Conservation (phyloP, 2,329 filamentous ascomycete genomes). For the Colletotrichum lini region DNA sequence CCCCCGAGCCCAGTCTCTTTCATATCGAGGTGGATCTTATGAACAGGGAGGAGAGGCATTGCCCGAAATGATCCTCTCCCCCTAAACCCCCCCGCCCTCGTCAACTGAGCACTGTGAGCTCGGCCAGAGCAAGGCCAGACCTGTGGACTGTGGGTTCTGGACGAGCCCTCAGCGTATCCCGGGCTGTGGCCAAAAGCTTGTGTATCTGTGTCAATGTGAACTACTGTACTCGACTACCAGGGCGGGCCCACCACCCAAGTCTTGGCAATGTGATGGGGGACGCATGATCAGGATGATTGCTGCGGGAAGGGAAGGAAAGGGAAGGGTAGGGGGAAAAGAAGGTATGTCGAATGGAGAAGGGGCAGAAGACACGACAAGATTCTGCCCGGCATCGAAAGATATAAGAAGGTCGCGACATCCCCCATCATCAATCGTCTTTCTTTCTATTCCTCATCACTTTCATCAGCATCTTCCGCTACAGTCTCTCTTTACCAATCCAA, state of each 20-base stretch:
- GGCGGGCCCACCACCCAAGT: conserved; percentile 17
- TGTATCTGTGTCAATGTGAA: conserved; percentile 13
- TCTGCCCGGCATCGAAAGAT: background rate
- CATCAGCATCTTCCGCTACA: conserved; percentile 37
- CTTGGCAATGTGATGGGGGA: conserved; percentile 24
- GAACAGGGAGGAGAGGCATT: conserved; percentile 23
- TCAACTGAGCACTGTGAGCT: conserved; percentile 1
- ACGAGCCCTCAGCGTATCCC: conserved; percentile 2
- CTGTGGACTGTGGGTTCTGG: conserved; percentile 8
- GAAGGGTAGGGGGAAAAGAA: background rate
- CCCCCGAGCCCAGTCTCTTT: conserved; percentile 19
- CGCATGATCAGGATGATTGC: conserved; percentile 25
- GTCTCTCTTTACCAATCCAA: conserved; percentile 48
- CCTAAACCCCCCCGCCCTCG: background rate
- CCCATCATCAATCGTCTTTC: background rate
- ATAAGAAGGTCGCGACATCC: conserved; percentile 35
- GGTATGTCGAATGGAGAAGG: conserved; percentile 2
- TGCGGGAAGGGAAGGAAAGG: background rate
- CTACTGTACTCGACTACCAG: background rate
- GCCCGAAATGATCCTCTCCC: conserved; percentile 31
- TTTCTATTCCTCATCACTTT: conserved; percentile 21
- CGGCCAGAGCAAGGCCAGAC: background rate
- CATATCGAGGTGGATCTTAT: conserved; percentile 35
- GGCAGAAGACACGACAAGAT: background rate
- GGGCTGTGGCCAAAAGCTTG: conserved; percentile 31